phyloP scores from a whole-genome alignment of 495 filamentous ascomycete species.

The Daldinia caldariorum region DNA sequence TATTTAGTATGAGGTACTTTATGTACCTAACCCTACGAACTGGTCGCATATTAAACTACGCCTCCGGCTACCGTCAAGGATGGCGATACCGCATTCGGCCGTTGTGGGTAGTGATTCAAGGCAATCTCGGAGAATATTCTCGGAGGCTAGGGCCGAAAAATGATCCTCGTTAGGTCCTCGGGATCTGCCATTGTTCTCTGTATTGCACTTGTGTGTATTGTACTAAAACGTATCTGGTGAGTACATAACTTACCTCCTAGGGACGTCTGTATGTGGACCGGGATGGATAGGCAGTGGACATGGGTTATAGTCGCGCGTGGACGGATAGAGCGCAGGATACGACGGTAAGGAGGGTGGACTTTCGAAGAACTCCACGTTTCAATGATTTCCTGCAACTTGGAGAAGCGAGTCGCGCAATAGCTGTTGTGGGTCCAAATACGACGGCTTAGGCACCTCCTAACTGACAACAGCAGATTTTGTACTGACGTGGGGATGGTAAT shows the following conservation, averaged over 20 bases:
- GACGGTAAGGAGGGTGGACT: constrained; percentile 26
- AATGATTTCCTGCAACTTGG: constrained; percentile 33
- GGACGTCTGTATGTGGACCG: constrained; percentile 16
- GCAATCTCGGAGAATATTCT: constrained; percentile 43
- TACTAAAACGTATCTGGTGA: not conserved
- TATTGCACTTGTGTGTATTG: constrained; percentile 7
- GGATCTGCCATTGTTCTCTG: constrained; percentile 20
- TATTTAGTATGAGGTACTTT: no score
- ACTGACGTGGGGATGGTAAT: constrained; percentile 25
- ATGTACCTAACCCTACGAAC: not conserved
- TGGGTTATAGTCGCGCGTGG: constrained; percentile 29
- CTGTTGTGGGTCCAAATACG: constrained; percentile 31
- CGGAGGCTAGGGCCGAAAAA: constrained; percentile 45
- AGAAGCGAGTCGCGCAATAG: constrained; percentile 35
- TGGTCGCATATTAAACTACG: constrained; percentile 8
- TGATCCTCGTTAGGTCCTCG: constrained; percentile 31
- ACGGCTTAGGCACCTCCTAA: constrained; percentile 35
- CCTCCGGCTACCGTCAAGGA: constrained; percentile 24
- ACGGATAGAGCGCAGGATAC: constrained; percentile 25
- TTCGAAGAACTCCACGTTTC: constrained; percentile 41
- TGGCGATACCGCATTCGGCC: constrained; percentile 40
- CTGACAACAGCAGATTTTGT: constrained; percentile 23
- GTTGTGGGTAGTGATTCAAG: constrained; percentile 23
- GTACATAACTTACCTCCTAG: not conserved
- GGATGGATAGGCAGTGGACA: constrained; percentile 31